A percentile compares a stretch with the other conserved stretches of the same genome.
phyloP scores from a whole-genome alignment of 176 grass and related monocot genomes.

The Lolium multiflorum region DNA sequence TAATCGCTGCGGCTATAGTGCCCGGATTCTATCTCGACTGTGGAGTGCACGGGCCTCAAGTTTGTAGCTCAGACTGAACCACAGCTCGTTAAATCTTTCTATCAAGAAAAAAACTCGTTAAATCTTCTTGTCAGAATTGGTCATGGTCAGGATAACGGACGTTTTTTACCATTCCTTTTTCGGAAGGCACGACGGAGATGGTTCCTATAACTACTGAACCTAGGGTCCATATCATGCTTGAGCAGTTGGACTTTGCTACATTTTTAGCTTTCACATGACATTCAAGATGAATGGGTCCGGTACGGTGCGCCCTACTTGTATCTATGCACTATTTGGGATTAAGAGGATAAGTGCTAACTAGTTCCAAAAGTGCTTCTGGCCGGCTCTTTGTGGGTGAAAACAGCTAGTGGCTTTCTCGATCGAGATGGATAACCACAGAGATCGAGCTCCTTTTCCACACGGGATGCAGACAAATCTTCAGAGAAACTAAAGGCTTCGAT shows the following conservation, averaged over 20 bases:
- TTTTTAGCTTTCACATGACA: background rate
- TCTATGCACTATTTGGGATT: slow-evolving; percentile 32
- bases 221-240: background rate
- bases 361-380: slow-evolving; percentile 31
- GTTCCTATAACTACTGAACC: background rate
- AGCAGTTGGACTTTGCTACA: too few relatives aligned
- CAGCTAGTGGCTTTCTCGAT: slow-evolving; percentile 32
- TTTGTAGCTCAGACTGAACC: too few relatives aligned
- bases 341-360: slow-evolving; percentile 44
- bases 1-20: too few relatives aligned
- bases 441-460: slow-evolving; percentile 14
- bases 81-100: too few relatives aligned
- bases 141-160: too few relatives aligned
- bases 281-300: background rate
- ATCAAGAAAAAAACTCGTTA: too few relatives aligned
- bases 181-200: background rate
- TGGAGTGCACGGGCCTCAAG: too few relatives aligned
- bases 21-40: too few relatives aligned
- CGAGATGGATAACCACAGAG: slow-evolving; percentile 44
- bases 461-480: slow-evolving; percentile 9
- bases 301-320: background rate
- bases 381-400: slow-evolving; percentile 36
- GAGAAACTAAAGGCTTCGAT: background rate
- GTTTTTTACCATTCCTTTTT: background rate
- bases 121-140: too few relatives aligned